phyloP scores from a whole-genome alignment of 225 moss, liverwort and hornwort genomes.

The Lunularia cruciata region DNA sequence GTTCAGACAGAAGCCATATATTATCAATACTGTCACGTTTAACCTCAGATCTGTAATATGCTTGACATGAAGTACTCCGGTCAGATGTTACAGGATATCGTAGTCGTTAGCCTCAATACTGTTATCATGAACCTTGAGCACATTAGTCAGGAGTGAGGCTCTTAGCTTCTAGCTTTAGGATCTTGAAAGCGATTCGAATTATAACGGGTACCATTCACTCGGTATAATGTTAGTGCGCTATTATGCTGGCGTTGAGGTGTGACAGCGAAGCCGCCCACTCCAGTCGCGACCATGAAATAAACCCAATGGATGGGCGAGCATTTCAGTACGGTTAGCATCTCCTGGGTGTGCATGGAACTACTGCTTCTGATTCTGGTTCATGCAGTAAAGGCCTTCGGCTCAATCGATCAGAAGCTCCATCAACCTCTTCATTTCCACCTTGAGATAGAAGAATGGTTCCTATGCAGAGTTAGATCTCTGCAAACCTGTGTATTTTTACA shows the following conservation, averaged over 20 bases:
- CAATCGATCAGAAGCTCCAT: neutral
- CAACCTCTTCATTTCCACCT: too few relatives aligned
- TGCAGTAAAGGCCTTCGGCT: neutral
- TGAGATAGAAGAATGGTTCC: neutral
- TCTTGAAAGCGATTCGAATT: neutral
- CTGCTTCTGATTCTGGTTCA: neutral
- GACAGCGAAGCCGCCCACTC: neutral
- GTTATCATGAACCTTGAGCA: neutral
- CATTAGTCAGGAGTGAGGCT: neutral
- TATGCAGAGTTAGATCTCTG: too few relatives aligned
- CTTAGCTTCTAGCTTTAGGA: neutral
- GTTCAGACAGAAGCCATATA: neutral
- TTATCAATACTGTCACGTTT: neutral
- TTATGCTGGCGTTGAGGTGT: slow-evolving; percentile 3
- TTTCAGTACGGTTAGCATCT: too few relatives aligned
- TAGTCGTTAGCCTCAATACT: neutral
- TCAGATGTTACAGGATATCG: neutral
- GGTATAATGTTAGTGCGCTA: neutral
- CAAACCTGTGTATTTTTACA: too few relatives aligned
- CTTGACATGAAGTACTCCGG: slow-evolving; percentile 1
- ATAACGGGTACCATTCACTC: neutral
- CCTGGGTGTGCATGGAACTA: neutral
- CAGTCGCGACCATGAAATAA: neutral
- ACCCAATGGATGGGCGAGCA: neutral
- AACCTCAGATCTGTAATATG: slow-evolving; percentile 13